Percentiles rank a stretch among this genome's conserved stretches.
phyloP scores from a whole-genome alignment of 805 yeast species.

The Wickerhamomyces xylosicus region DNA sequence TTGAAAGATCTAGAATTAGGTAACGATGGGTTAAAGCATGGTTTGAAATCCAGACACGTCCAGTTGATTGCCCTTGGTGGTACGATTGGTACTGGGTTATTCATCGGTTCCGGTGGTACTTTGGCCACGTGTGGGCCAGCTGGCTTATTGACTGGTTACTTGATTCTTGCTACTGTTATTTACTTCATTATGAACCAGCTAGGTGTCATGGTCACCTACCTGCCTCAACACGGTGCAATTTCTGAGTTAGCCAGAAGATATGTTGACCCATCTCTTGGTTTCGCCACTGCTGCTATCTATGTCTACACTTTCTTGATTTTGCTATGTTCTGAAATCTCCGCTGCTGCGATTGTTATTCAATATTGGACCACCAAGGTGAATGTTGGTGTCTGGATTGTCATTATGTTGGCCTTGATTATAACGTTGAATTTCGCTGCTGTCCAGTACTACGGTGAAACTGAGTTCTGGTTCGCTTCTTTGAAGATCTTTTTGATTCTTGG shows the following conservation, averaged over 20 bases:
- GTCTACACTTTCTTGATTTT: conserved; percentile 17
- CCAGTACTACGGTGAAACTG: too few relatives aligned
- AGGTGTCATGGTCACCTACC: conserved; percentile 60
- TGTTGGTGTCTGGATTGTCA: conserved; percentile 48
- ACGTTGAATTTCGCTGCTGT: conserved; percentile 46
- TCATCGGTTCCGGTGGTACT: conserved; percentile 50
- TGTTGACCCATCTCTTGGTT: conserved; percentile 19
- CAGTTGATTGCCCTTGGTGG: conserved; percentile 82
- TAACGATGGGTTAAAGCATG: conserved; percentile 12
- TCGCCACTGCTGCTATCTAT: conserved; percentile 22
- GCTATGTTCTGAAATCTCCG: conserved; percentile 39
- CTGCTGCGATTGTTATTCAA: conserved; percentile 39
- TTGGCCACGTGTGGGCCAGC: conserved; percentile 68
- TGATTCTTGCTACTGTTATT: conserved; percentile 52
- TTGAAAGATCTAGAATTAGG: conserved; percentile 1
- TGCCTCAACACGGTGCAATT: conserved; percentile 53
- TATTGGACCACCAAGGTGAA: conserved; percentile 57
- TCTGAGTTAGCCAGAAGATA: conserved; percentile 51
- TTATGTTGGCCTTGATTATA: conserved; percentile 38
- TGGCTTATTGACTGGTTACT: conserved; percentile 48
- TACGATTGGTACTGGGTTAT: conserved; percentile 78
- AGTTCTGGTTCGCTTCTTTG: conserved; percentile 48
- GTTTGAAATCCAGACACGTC: conserved; percentile 51
- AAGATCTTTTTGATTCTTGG: conserved; percentile 60
- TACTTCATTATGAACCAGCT: conserved; percentile 54